Base-by-base conservation (phyloP, 148 eudicot species). In the Gaultheria prostrata region DNA sequence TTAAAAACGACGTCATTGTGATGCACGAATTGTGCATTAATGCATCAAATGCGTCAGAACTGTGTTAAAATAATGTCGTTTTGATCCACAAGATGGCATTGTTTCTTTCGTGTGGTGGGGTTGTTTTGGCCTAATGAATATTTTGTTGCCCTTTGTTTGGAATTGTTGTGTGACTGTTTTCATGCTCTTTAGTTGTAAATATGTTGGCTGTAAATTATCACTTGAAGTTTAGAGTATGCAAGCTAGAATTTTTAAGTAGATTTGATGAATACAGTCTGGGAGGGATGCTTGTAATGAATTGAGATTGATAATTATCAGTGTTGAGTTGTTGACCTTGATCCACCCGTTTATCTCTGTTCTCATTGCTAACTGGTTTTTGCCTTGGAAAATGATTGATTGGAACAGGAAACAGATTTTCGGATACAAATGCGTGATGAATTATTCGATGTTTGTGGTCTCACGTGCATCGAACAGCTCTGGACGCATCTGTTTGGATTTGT, bases 101-200 rank as follows among this genome's bases (percentile, higher is more conserved):
- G 35, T 80, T 80, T 63, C 43, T 14, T 8, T 9, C n/a, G 43
- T 63, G 82, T 15, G 50, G 51, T 6, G 33, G 61, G 39, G 43
- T 43, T 80, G 71, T 17, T 54, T 78, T 30, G 79, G 79, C 79
- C 56, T 46, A 48, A 10, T 45, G 53, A 46, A 48, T 74, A n/a
- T 76, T 76, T 1, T 76, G 26, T n/a, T 14, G 26, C 32, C 56
- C 20, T 6, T 6, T 76, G 56, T 48, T 14, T n/a, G 24, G 53
- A 76, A 48, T 49, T 76, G 79, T 49, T 49, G 54, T 43, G 77
- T 39, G 28, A 4, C 20, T 49, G 18, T 48, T 76, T 75, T 46
- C 10, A 4, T 48, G 14, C 78, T 75, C 78, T 21, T 75, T 51
- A 21, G 78, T 8, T 75, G 78, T 75, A 45, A 45, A 75, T 75